Conservation (phyloP, 2,329 filamentous ascomycete genomes). For the Neofusicoccum sp. region DNA sequence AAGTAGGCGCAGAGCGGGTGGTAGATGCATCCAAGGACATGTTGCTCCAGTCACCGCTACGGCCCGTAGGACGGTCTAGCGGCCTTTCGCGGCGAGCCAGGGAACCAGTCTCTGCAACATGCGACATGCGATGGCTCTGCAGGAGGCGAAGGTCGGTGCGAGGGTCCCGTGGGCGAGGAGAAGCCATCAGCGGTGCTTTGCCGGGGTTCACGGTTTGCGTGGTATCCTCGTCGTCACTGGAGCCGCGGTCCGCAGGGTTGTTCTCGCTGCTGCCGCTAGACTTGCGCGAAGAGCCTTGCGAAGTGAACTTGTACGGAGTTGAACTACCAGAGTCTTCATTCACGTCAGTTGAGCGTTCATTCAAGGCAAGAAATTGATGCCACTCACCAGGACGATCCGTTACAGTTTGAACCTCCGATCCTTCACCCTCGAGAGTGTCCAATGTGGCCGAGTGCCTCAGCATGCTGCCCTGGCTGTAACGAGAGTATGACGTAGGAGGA, state of each 20-base stretch:
- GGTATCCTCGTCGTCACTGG: background rate
- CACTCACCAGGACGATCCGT: conserved; percentile 12
- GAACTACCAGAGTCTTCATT: background rate
- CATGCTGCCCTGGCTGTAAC: conserved; percentile 40
- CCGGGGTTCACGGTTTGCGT: background rate
- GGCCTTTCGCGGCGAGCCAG: conserved; percentile 39
- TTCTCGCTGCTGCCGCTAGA: conserved; percentile 14
- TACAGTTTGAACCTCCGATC: conserved; percentile 6
- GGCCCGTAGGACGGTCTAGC: conserved; percentile 37
- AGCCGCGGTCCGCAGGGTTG: conserved; percentile 6
- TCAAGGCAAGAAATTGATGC: background rate
- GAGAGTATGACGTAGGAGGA: conserved; percentile 39
- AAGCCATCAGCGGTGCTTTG: conserved; percentile 27
- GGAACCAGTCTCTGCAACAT: conserved; percentile 55
- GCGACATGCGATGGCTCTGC: conserved; percentile 51
- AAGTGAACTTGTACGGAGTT: conserved; percentile 1
- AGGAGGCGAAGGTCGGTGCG: conserved; percentile 35
- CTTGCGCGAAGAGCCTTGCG: conserved; percentile 14
- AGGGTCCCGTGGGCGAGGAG: conserved; percentile 24
- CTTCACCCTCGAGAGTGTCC: conserved; percentile 34
- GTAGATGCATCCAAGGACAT: conserved; percentile 32
- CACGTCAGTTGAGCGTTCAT: background rate
- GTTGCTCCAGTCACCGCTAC: conserved; percentile 43
- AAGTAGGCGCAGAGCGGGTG: conserved; percentile 9
- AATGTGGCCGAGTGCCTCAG: conserved; percentile 37